phyloP scores from a whole-genome alignment of 257 asterid species.

The Gentiana macrophylla region DNA sequence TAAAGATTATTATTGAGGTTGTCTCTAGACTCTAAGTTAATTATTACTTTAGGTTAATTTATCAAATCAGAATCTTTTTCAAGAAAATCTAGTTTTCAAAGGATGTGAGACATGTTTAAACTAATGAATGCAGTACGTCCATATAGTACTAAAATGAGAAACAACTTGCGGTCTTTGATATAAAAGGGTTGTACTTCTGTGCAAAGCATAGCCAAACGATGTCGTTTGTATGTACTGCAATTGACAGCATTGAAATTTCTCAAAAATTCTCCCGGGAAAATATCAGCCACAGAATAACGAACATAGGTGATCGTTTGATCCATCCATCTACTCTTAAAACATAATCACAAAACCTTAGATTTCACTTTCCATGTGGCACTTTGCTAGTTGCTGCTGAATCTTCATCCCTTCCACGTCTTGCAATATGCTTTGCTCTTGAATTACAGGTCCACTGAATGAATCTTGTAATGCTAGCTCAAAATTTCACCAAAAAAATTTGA shows the following conservation, averaged over 20 bases:
- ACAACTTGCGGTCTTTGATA: no score
- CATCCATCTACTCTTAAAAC: conserved; percentile 21
- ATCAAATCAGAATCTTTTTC: no score
- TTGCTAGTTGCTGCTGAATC: conserved; percentile 27
- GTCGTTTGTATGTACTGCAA: no score
- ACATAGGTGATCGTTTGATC: conserved; percentile 7
- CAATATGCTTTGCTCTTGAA: background rate
- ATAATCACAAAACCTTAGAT: conserved; percentile 7
- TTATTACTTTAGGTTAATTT: no score
- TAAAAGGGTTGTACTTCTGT: no score
- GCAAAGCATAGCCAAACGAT: no score
- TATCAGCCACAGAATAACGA: conserved; percentile 46
- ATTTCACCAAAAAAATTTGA: conserved; percentile 5
- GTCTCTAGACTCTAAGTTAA: no score
- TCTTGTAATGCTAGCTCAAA: conserved; percentile 11
- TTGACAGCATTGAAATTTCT: background rate
- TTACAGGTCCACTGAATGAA: background rate
- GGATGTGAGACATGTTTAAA: no score
- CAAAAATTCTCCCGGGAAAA: conserved; percentile 6
- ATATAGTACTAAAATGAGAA: no score
- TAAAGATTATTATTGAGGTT: no score
- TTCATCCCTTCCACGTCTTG: conserved; percentile 23
- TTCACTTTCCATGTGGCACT: conserved; percentile 29
- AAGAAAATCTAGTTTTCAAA: no score
- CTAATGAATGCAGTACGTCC: no score